Evolutionary conservation across 139 green algal genomes (phyloP), one percentile per base, ranked within the genome.

Genomic region (Tetraselmis chui): DNA sequence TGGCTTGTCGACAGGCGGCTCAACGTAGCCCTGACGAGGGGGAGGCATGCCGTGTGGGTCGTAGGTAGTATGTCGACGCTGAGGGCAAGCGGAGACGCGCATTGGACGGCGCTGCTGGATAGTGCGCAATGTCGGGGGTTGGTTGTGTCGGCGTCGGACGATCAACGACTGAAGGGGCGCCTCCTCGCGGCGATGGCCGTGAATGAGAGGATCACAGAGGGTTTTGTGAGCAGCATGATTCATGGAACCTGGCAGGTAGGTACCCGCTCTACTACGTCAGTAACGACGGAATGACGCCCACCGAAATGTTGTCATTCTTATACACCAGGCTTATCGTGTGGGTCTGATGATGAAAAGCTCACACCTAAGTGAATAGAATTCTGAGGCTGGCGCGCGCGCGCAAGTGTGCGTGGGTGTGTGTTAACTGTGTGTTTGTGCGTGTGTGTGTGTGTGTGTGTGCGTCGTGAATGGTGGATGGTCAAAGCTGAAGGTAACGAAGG

Each of bases 21-120:
- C 22, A 83, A 83, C 29, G 79, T 83, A 2, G 79, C 79, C n/a
- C 23, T 83, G 23, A 83, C 79, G 58, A 76, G 79, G 26, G 79
- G 30, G 74, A 83, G 80, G 79, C 74, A 79, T 22, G 79, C 30
- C 25, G 30, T 83, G 2, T 30, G 59, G 23, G 28, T 83, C 2
- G 30, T 83, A 5, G 79, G 79, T n/a, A 83, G 45, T 18, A 67
- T 67, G 45, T 5, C 5, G 45, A 67, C 45, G 5, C 5, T 67
- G 11, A 67, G 18, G 45, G 18, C 45, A 18, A 67, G 45, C 45
- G 18, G 45, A 18, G 45, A 67, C 45, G 18, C 11, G 45, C 45
- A 67, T 18, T 67, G 45, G 45, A 18, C 11, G 45, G 45, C 45
- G 45, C 45, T 67, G 45, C 45, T 67, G 45, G 45, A 5, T 5